A percentile compares a stretch with the other conserved stretches of the same genome.
These are phyloP conservation scores for Aspergillus latus DNA, from an alignment of 2,329 filamentous ascomycete genomes.

Conservation along the genomic window DNA sequence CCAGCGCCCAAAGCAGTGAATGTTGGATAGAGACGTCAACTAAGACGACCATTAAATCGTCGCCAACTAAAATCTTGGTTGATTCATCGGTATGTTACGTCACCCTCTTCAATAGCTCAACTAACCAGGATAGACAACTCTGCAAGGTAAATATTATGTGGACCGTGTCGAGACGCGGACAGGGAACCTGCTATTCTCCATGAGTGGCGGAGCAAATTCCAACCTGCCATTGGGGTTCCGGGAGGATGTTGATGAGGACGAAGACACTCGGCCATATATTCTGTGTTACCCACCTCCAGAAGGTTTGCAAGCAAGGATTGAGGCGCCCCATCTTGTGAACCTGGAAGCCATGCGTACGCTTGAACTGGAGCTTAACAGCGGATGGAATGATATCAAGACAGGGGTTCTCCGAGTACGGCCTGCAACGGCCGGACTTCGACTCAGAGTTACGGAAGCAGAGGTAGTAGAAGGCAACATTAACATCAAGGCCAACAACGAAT, in stretches of 20 bases:
- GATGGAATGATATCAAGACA: conserved; percentile 65
- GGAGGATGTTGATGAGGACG: conserved; percentile 33
- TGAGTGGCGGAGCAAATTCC: conserved; percentile 29
- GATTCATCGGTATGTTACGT: conserved; percentile 46
- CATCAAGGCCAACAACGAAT: conserved; percentile 44
- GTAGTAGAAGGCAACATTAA: conserved; percentile 43
- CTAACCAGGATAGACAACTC: conserved; percentile 31
- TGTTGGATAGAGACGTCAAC: conserved; percentile 60
- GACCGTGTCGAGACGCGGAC: conserved; percentile 65
- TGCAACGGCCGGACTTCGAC: conserved; percentile 60
- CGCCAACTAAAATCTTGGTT: conserved; percentile 54
- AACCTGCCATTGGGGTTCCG: conserved; percentile 37
- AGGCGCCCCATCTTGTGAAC: conserved; percentile 68
- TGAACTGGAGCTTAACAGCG: conserved; percentile 70
- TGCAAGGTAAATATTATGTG: conserved; percentile 70
- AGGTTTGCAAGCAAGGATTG: conserved; percentile 67
- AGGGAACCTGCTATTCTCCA: conserved; percentile 42
- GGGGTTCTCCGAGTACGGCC: conserved; percentile 56
- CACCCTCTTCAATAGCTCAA: conserved; percentile 6
- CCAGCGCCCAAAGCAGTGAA: conserved; percentile 57
- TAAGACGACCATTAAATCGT: conserved; percentile 54
- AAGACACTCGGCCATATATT: conserved; percentile 60
- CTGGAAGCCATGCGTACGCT: conserved; percentile 77
- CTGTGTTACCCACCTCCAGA: conserved; percentile 70
- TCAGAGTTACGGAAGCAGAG: conserved; percentile 54